Base-by-base conservation (phyloP, 78 protist genomes). In the Dictyostelium intermedium region DNA sequence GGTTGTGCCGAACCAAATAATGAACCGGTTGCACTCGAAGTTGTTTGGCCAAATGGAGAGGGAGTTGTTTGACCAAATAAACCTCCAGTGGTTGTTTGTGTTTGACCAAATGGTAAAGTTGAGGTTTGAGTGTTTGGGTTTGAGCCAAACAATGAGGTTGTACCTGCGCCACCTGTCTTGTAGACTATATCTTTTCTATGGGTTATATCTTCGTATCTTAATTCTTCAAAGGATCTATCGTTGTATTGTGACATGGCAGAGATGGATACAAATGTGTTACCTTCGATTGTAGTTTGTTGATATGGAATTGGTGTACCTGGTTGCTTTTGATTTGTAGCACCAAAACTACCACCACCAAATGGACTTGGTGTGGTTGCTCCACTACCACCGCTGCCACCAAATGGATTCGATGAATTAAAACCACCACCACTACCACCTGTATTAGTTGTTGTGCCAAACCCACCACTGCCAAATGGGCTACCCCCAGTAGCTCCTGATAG, bases 161-260 rank as follows among this genome's bases (percentile, higher is more conserved):
- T 27, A 30, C 25, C 69, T 9, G 35, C 43, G 18, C 56, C 69
- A 47, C 69, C 69, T 2, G 84, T 80, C 23, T n/a, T 47, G 27
- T 39, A 37, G 41, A 63, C 77, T 18, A 23, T 20, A 27, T 84
- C 91, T 20, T 91, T 91, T 79, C 78, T 80, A 14, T 63, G 43
- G 9, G 76, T 82, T 6, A 77, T 43, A 60, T 92, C 96, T n/a
- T 84, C 91, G 6, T 80, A 30, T 34, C 96, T n/a, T 9, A 92
- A 39, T 53, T 92, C 96, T 14, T 92, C 96, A 18, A 76, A 61
- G 20, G 92, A 84, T 37, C 80, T 92, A 8, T 34, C 66, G 7
- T 34, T 84, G 10, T 92, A 92, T 11, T 45, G 77, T 8, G 82
- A 82, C 96, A 92, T 92, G 3, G 85, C 91, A 14, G 81, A 35